A percentile compares a stretch with the other conserved stretches of the same genome.
These are phyloP conservation scores for Fusarium floridanum DNA, from an alignment of 2,329 filamentous ascomycete genomes.

Conservation along the genomic window DNA sequence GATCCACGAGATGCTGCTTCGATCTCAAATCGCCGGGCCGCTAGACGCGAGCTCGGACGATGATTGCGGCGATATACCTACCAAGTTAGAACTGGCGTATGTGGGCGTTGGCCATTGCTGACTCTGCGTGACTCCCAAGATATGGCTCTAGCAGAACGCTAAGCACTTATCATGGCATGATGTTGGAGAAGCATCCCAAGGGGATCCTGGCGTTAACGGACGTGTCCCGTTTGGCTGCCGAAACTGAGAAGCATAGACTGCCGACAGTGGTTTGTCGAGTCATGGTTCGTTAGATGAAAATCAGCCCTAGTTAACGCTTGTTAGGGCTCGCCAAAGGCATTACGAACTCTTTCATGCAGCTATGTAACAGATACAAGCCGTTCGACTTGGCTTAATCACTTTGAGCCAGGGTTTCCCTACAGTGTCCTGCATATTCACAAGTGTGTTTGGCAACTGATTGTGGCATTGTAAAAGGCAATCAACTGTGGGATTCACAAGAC, in stretches of 20 bases:
- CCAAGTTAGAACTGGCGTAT: constrained; percentile 28
- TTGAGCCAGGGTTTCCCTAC: constrained; percentile 23
- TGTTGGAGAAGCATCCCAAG: constrained; percentile 30
- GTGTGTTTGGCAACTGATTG: constrained; percentile 3
- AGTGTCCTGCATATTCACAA: constrained; percentile 5
- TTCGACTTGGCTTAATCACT: constrained; percentile 12
- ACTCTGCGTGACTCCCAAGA: constrained; percentile 8
- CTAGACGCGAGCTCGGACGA: constrained; percentile 27
- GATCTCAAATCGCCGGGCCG: constrained; percentile 39
- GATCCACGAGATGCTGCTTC: constrained; percentile 36
- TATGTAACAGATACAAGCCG: neutral
- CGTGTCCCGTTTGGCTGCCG: constrained; percentile 30
- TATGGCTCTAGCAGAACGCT: constrained; percentile 20
- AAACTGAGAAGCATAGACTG: constrained; percentile 27
- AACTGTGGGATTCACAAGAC: constrained; percentile 9
- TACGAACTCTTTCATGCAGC: constrained; percentile 29
- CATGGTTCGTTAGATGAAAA: constrained; percentile 20
- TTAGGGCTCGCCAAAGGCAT: constrained; percentile 12
- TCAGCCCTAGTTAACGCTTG: constrained; percentile 21
- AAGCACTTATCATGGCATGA: constrained; percentile 37
- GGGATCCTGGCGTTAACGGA: constrained; percentile 25
- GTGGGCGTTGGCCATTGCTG: constrained; percentile 19
- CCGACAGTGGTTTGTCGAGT: constrained; percentile 30
- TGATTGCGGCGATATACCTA: constrained; percentile 17
- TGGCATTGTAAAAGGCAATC: constrained; percentile 7